A percentile compares a stretch with the other conserved stretches of the same genome.
These are phyloP conservation scores for Suhomyces taliae DNA, from an alignment of 1,139 yeast species.

Conservation along the genomic window DNA sequence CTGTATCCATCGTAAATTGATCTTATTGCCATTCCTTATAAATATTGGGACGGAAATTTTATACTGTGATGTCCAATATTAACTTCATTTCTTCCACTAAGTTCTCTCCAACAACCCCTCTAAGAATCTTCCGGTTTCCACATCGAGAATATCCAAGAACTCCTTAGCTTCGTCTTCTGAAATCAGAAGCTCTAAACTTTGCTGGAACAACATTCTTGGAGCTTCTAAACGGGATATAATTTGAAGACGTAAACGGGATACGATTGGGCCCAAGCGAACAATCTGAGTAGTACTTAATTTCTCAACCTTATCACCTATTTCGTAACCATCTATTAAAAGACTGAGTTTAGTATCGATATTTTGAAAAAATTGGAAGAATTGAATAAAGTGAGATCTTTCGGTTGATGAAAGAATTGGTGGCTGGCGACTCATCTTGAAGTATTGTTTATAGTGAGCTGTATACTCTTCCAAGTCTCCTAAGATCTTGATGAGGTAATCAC, in stretches of 20 bases:
- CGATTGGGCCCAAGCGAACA: slow-evolving; percentile 48
- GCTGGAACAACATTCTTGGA: slow-evolving; percentile 10
- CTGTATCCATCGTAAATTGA: too few species aligned
- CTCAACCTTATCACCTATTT: slow-evolving; percentile 4
- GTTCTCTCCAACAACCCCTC: slow-evolving; percentile 40
- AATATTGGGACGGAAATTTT: too few species aligned
- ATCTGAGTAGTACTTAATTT: slow-evolving; percentile 42
- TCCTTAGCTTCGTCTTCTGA: slow-evolving; percentile 12
- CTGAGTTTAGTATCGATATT: slow-evolving; percentile 44
- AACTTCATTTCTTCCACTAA: neutral
- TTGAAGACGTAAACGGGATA: slow-evolving; percentile 43
- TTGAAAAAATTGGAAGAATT: slow-evolving; percentile 42
- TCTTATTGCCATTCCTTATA: too few species aligned
- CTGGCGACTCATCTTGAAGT: slow-evolving; percentile 8
- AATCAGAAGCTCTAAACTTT: neutral
- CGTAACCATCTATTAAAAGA: slow-evolving; percentile 42
- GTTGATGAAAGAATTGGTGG: slow-evolving; percentile 9
- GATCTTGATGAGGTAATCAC: slow-evolving; percentile 57
- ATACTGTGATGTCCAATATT: neutral
- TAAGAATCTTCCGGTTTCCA: slow-evolving; percentile 39
- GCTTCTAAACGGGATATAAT: slow-evolving; percentile 15
- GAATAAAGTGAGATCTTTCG: slow-evolving; percentile 19
- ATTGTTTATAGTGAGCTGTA: slow-evolving; percentile 40
- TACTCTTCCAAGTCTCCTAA: slow-evolving; percentile 71
- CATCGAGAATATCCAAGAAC: slow-evolving; percentile 28